Evolutionary conservation across 169 alveolate genomes (phyloP).

Genomic region (Plasmodium vinckei): DNA sequence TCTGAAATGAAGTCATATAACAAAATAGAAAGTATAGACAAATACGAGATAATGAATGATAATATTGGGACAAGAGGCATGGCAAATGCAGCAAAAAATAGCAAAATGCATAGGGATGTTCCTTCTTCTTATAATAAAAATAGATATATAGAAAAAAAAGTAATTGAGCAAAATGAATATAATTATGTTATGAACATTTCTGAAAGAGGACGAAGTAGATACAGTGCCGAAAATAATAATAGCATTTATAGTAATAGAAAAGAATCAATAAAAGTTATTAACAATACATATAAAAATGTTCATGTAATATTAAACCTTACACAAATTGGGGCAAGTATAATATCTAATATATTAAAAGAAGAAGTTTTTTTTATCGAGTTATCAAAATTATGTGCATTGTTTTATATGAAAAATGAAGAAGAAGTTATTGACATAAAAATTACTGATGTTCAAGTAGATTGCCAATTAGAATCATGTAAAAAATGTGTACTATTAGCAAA

Average conservation of each 20-base stretch:
- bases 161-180: slow-evolving; percentile 6
- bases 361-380: slow-evolving; percentile 88
- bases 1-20: slow-evolving; percentile 14
- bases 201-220: slow-evolving; percentile 6
- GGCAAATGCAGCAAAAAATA: background rate
- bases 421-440: slow-evolving; percentile 86
- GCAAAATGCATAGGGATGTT: background rate
- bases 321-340: slow-evolving; percentile 87
- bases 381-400: slow-evolving; percentile 82
- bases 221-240: background rate
- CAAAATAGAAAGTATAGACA: slow-evolving; percentile 9
- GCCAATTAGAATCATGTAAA: slow-evolving; percentile 83
- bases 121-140: background rate
- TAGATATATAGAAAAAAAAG: slow-evolving; percentile 6
- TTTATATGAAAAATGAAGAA: slow-evolving; percentile 86
- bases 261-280: slow-evolving; percentile 44
- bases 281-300: slow-evolving; percentile 61
- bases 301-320: slow-evolving; percentile 80
- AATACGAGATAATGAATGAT: slow-evolving; percentile 8
- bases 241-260: background rate
- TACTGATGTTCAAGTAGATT: slow-evolving; percentile 88
- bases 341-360: slow-evolving; percentile 86
- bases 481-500: slow-evolving; percentile 82
- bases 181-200: background rate
- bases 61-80: background rate